Base-by-base conservation (phyloP, 2,329 filamentous ascomycete genomes). In the Elsinoe perseae region DNA sequence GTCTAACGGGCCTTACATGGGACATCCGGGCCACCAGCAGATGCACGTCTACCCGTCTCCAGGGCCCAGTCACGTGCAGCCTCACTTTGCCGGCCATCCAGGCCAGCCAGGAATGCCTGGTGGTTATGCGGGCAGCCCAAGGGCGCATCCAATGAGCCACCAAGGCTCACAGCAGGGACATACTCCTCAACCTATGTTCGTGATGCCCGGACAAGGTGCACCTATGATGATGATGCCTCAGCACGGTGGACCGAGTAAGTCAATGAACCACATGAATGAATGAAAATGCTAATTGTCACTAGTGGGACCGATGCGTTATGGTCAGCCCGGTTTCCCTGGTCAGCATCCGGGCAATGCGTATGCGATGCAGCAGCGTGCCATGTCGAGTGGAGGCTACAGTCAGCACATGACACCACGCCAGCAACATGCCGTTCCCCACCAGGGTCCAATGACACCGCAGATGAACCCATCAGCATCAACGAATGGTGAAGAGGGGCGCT, bases 101-200 rank as follows among this genome's bases (percentile, higher is more conserved):
- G 64, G 75, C 59, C 54, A 64, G 59, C 27, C 64, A 62, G 58
- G 56, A 38, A 62, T 57, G 56, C 59, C 56, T 10, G 54, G 85
- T 18, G 87, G 81, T 42, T 78, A 81, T 6, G 87, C 85, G 63
- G 89, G 89, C n/a, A 96, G 92, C 68, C 92, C 92, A 1, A 84
- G 89, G 57, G 82, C 90, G 48, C 84, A 85, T 18, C 89, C 93
- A 84, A 97, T 97, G 92, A 87, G 85, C 65, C 91, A 91, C 62
- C 89, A 95, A 73, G 89, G 89, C 56, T 96, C 91, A 25, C 92
- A 96, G 66, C 91, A 95, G 69, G 90, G 91, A 38, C 89, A 95
- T 54, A 40, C 57, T 68, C 77, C 77, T 57, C 76, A 77, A 48
- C 75, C 83, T 75, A 76, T 86, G 81, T 79, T 76, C 61, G 88